Base-by-base conservation (phyloP, 305 asterid genomes). In the Fraxinus velutina region DNA sequence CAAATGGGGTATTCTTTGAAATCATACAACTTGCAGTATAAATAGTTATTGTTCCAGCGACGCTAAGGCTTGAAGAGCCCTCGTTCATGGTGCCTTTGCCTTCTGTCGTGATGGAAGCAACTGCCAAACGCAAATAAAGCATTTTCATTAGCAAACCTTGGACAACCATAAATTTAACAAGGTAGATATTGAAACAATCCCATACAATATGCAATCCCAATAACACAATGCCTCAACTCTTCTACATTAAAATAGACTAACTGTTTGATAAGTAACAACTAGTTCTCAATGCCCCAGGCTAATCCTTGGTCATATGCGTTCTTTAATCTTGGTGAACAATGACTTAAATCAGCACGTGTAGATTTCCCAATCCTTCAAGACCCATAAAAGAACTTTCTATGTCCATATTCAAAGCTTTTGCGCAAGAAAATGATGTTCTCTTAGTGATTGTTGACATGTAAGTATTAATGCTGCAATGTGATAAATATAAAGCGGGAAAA, bases 51-150 rank as follows among this genome's bases (percentile, higher is more conserved):
- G 80, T 82, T 81, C 29, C 79, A 33, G 21, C 30, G 13, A 80
- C 82, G 64, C 74, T 37, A 72, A 42, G 75, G 71, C 55, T 77
- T 78, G 33, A 71, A 30, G 36, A 27, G 84, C 29, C 47, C 57
- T 19, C 60, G 84, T 87, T 92, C 90, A 95, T 73, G 92, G 75
- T 12, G 98, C 50, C 90, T 95, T 93, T 17, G 93, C 83, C 90
- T 95, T 95, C 66, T 86, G 89, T 21, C 90, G 89, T 39, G 95
- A 85, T n/a, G 99, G 99, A 64, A 93, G 93, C 90, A 95, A 89
- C 99, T 95, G 95, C 88, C 83, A 15, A 75, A 50, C 78, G 77
- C 79, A 73, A 86, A 82, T 15, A 75, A 71, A 84, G 22, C 55
- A 39, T 70, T 21, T 81, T 78, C 36, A 9, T 81, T 22, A 80